A percentile compares a stretch with the other conserved stretches of the same genome.
These are phyloP conservation scores for Tetraselmis chui DNA, from an alignment of 139 green algal species.

Conservation along the genomic window DNA sequence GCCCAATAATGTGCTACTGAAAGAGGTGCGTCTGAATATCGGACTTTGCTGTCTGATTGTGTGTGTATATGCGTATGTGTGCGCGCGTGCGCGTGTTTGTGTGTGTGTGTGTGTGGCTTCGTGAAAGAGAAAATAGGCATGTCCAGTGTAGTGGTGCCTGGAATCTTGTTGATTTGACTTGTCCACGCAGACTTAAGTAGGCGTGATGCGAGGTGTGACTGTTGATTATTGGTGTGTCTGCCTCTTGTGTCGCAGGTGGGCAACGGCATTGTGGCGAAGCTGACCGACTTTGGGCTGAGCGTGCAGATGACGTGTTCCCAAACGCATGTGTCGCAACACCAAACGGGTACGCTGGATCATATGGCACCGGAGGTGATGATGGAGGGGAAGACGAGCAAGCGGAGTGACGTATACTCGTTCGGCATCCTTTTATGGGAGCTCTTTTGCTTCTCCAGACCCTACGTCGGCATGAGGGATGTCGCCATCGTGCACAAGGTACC, in stretches of 20 bases:
- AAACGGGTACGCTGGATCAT: slow-evolving; percentile 42
- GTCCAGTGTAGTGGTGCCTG: no score
- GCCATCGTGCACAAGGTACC: slow-evolving; percentile 40
- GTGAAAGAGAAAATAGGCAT: no score
- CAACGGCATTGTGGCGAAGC: background rate
- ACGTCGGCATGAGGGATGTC: slow-evolving; percentile 40
- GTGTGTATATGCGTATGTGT: no score
- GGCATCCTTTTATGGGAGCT: slow-evolving; percentile 55
- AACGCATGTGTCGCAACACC: background rate
- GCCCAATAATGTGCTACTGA: slow-evolving; percentile 29
- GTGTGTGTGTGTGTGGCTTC: no score
- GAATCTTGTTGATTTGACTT: no score
- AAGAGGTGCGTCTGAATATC: background rate
- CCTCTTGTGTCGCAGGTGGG: background rate
- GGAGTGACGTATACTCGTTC: slow-evolving; percentile 37
- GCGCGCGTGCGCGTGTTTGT: no score
- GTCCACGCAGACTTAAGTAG: no score
- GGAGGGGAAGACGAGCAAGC: background rate
- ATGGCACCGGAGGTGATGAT: slow-evolving; percentile 43
- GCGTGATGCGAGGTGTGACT: no score
- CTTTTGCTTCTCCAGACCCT: slow-evolving; percentile 34
- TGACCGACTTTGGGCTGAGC: slow-evolving; percentile 1
- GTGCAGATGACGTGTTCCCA: background rate
- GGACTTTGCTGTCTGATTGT: no score
- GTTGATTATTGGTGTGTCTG: no score